Conservation (phyloP, 805 yeast species). For the Lipomyces orientalis region DNA sequence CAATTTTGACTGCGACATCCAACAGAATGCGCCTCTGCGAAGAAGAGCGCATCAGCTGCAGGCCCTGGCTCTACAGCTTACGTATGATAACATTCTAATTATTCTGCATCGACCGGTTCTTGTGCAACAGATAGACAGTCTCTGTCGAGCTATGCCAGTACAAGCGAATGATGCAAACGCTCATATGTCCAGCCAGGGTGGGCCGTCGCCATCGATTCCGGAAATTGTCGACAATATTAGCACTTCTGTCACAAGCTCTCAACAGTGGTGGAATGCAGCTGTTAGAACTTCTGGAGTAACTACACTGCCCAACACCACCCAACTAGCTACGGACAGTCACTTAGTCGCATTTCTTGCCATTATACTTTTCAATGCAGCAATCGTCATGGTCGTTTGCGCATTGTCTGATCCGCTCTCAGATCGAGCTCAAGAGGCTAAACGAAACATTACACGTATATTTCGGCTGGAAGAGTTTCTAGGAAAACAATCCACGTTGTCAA, state of each 20-base stretch:
- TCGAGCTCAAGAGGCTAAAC: constrained; percentile 6
- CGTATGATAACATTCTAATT: constrained; percentile 28
- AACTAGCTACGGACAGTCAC: constrained; percentile 5
- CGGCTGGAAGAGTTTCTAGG: constrained; percentile 1
- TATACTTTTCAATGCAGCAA: constrained; percentile 1
- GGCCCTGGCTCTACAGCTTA: constrained; percentile 26
- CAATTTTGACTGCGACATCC: constrained; percentile 2
- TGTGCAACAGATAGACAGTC: constrained; percentile 10
- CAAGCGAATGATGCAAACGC: not conserved
- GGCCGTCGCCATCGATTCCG: not conserved
- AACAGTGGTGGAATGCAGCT: constrained; percentile 8
- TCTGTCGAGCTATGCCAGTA: not conserved
- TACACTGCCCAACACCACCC: not conserved
- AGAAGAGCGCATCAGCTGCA: constrained; percentile 13
- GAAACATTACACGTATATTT: constrained; percentile 3
- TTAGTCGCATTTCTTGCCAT: constrained; percentile 2
- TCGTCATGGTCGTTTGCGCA: constrained; percentile 4
- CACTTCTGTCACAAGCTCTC: not conserved
- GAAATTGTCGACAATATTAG: not conserved
- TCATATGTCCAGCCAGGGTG: not conserved
- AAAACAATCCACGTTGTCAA: not conserved
- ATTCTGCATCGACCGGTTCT: constrained; percentile 28
- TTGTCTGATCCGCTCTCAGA: not conserved
- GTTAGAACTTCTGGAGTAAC: constrained; percentile 3
- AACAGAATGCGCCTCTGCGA: not conserved